A percentile compares a stretch with the other conserved stretches of the same genome.
These are phyloP conservation scores for Cutaneotrichosporon cavernicola DNA, from an alignment of 1,284 basidiomycete species.

Conservation along the genomic window DNA sequence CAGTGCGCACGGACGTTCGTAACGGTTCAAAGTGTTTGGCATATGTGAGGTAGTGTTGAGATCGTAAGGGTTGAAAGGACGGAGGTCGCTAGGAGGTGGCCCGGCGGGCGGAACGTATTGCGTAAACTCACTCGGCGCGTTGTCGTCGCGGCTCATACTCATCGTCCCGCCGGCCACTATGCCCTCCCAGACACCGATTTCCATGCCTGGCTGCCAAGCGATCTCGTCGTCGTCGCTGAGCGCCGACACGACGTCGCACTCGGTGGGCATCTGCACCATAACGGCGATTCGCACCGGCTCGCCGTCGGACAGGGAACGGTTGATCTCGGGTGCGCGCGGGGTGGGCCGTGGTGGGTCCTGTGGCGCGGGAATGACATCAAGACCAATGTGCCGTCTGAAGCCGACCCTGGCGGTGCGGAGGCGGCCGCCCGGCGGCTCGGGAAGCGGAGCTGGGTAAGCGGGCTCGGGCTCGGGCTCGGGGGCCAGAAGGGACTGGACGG, in stretches of 20 bases:
- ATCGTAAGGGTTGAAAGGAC: background rate
- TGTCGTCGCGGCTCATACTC: background rate
- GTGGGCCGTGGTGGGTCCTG: background rate
- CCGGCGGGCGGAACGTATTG: background rate
- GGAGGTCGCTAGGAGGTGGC: background rate
- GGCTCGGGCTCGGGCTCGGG: background rate
- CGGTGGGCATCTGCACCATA: constrained; percentile 41
- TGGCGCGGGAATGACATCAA: background rate
- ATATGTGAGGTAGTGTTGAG: background rate
- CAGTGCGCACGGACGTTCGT: background rate
- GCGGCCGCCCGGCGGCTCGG: background rate
- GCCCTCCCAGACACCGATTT: constrained; percentile 48
- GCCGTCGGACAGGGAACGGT: constrained; percentile 15
- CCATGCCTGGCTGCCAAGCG: constrained; percentile 47
- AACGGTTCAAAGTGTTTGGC: background rate
- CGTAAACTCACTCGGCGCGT: background rate
- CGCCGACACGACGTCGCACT: constrained; percentile 10
- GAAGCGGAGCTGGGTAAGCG: background rate
- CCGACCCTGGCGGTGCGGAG: constrained; percentile 2
- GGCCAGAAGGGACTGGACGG: constrained; percentile 16
- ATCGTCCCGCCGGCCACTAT: background rate
- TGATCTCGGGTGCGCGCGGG: background rate
- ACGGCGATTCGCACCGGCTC: constrained; percentile 40
- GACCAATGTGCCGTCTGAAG: background rate
- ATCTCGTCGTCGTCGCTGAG: constrained; percentile 33